These are phyloP conservation scores for Leptomonas seymouri DNA, from an alignment of 208 protist genomes.

Conservation along the genomic window DNA sequence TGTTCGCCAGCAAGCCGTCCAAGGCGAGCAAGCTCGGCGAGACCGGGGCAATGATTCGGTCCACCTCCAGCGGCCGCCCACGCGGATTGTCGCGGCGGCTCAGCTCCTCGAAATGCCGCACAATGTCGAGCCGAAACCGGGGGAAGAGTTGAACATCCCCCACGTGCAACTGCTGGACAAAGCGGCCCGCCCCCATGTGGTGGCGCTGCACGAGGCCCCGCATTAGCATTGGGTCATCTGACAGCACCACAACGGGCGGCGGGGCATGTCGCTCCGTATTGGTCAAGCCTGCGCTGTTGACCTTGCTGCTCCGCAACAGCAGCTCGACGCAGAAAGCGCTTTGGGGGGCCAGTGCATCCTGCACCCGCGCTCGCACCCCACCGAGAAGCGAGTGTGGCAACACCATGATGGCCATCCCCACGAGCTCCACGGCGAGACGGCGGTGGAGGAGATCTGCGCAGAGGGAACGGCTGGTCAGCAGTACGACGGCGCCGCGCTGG, in stretches of 20 bases:
- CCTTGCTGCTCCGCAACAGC: slow-evolving; percentile 41
- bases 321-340: slow-evolving; percentile 77
- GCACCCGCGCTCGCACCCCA: slow-evolving; percentile 11
- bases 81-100: slow-evolving; percentile 9
- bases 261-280: slow-evolving; percentile 8
- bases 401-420: slow-evolving; percentile 46
- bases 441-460: slow-evolving; percentile 85
- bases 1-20: slow-evolving; percentile 59
- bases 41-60: slow-evolving; percentile 56
- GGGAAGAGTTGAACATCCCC: slow-evolving; percentile 85
- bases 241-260: slow-evolving; percentile 57
- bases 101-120: slow-evolving; percentile 79
- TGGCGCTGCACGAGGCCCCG: slow-evolving; percentile 71
- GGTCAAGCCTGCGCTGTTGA: slow-evolving; percentile 8
- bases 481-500: slow-evolving; percentile 63
- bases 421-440: slow-evolving; percentile 60
- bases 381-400: slow-evolving; percentile 35
- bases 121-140: slow-evolving; percentile 75
- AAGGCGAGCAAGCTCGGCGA: slow-evolving; percentile 34
- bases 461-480: slow-evolving; percentile 60
- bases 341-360: slow-evolving; percentile 47
- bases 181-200: slow-evolving; percentile 61
- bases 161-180: slow-evolving; percentile 65
- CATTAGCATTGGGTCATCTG: slow-evolving; percentile 60
- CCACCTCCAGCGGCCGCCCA: slow-evolving; percentile 49